Conservation (phyloP, 2,329 filamentous ascomycete genomes). For the Neofusicoccum sp. region DNA sequence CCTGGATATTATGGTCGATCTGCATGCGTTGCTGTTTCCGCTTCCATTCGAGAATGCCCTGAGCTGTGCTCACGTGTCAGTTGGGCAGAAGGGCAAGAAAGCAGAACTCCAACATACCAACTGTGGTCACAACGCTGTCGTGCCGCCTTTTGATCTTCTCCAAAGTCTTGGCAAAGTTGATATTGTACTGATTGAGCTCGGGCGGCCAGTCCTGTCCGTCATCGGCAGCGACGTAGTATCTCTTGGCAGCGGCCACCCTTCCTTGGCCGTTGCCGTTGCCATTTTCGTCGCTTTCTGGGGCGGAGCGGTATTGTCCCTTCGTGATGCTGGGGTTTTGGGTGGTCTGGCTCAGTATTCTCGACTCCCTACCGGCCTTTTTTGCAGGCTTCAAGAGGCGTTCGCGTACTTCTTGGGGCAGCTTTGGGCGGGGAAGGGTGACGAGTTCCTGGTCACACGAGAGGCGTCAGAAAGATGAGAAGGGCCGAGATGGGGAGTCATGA, state of each 20-base stretch:
- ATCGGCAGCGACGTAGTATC: constrained; percentile 91
- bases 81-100: not conserved
- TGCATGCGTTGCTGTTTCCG: constrained; percentile 94
- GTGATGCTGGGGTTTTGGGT: constrained; percentile 88
- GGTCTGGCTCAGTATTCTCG: constrained; percentile 72
- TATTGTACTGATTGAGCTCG: constrained; percentile 91
- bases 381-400: constrained; percentile 72
- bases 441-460: constrained; percentile 66
- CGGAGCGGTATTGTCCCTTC: constrained; percentile 72
- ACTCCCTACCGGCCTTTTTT: constrained; percentile 57
- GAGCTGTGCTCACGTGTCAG: constrained; percentile 51
- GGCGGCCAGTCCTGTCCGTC: constrained; percentile 88
- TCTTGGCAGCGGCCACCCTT: constrained; percentile 50
- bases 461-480: constrained; percentile 25
- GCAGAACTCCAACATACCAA: constrained; percentile 44
- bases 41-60: constrained; percentile 98
- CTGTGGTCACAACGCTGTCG: constrained; percentile 95
- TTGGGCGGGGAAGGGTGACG: constrained; percentile 77
- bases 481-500: constrained; percentile 16
- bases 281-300: constrained; percentile 40
- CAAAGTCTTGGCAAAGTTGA: constrained; percentile 80
- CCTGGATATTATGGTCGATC: constrained; percentile 95
- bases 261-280: constrained; percentile 51
- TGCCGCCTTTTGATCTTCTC: constrained; percentile 94
- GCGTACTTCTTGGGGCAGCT: constrained; percentile 71